phyloP scores from a whole-genome alignment of 768 basidiomycete species.

The Pleurotus eryngii region DNA sequence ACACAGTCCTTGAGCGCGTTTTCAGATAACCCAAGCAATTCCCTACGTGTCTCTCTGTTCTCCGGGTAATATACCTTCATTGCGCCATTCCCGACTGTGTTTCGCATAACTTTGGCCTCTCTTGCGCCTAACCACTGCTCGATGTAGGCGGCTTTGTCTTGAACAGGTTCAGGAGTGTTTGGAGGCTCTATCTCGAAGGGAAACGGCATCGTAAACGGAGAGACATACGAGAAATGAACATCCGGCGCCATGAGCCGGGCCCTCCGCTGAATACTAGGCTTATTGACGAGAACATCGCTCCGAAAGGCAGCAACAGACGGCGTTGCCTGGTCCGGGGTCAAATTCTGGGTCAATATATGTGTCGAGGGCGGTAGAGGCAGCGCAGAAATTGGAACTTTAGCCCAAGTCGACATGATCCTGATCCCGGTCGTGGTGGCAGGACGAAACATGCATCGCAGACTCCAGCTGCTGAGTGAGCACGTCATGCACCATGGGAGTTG shows the following conservation, averaged over 20 bases:
- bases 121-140: constrained; percentile 73
- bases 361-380: constrained; percentile 43
- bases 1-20: constrained; percentile 70
- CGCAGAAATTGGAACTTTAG: constrained; percentile 40
- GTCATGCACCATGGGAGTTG: background rate
- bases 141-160: constrained; percentile 61
- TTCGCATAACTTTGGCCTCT: constrained; percentile 48
- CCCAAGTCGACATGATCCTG: constrained; percentile 1
- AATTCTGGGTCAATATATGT: constrained; percentile 40
- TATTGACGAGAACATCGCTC: constrained; percentile 40
- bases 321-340: constrained; percentile 58
- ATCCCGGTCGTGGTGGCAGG: background rate
- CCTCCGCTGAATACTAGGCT: constrained; percentile 69
- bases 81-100: constrained; percentile 5
- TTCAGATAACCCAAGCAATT: constrained; percentile 72
- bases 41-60: constrained; percentile 47
- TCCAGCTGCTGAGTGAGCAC: constrained; percentile 7
- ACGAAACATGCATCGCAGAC: background rate
- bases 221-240: constrained; percentile 77
- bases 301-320: constrained; percentile 52
- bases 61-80: constrained; percentile 48
- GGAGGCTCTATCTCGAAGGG: constrained; percentile 71
- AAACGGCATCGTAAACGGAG: constrained; percentile 80
- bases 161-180: constrained; percentile 39
- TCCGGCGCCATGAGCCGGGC: constrained; percentile 53